Evolutionary conservation across 2,329 filamentous ascomycete species (phyloP), one percentile per base, ranked within the genome.

Genomic region (Penicillium sclerotigenum): DNA sequence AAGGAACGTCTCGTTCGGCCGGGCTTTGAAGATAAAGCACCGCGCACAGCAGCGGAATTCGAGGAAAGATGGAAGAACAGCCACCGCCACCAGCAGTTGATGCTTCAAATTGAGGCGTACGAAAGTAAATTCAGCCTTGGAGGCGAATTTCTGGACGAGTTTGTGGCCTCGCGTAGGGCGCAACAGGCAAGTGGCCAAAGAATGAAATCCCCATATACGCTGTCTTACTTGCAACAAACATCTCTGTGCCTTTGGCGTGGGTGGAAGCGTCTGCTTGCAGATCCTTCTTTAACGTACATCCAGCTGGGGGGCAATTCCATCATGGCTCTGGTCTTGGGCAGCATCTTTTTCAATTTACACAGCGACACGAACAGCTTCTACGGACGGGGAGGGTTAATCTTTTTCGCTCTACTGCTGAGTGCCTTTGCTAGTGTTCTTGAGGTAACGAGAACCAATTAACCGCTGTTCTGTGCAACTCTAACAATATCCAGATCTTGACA

Each of bases 321-420:
- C 63, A 87, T 91, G 81, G 80, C 87, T 49, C 78, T 95, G 55
- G 87, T 95, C 68, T 83, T 95, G 55, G 79, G 86, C 42, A 87
- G 85, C 59, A 85, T 95, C 59, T 95, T 93, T 74, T 95, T 83
- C 78, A 87, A 94, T 71, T 76, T 94, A 20, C 72, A 81, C 18
- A 66, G 78, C 1, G 80, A 78, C 18, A 87, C 89, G 0, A 68
- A 72, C 31, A 89, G 85, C 63, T 93, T 95, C 77, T 93, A 86
- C 76, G 81, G 83, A 63, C 84, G 90, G 48, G 88, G 88, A 58
- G 86, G 87, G 34, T 79, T 94, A 9, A 77, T 96, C 46, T 96
- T 94, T 81, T 92, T 94, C 69, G 88, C 89, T 61, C 85, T 91
- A 66, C 79, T 96, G 51, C 85, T 93, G 79, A 94, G 91, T 71